Percentiles rank a stretch among this genome's conserved stretches.
Conservation (phyloP, 495 filamentous ascomycete genomes). For the Aspergillus incahuasiensis region DNA sequence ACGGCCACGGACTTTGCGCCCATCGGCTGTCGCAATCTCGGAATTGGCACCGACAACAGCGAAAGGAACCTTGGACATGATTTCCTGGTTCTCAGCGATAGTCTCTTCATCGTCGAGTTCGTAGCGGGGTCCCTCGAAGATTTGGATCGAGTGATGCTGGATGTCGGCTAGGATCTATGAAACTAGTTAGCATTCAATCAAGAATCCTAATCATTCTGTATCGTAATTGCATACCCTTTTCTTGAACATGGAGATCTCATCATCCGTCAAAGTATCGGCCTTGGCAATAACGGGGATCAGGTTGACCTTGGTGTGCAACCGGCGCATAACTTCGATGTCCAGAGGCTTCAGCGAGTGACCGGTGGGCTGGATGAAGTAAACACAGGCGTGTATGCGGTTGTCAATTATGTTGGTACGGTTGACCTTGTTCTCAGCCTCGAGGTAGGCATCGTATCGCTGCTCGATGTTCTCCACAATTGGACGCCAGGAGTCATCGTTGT, state of each 20-base stretch:
- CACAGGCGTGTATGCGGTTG: slow-evolving; percentile 96
- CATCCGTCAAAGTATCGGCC: slow-evolving; percentile 94
- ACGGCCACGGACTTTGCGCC: slow-evolving; percentile 92
- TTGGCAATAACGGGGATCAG: slow-evolving; percentile 98
- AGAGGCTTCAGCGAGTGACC: slow-evolving; percentile 98
- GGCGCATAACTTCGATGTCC: slow-evolving; percentile 98
- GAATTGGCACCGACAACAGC: slow-evolving; percentile 94
- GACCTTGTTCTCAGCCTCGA: slow-evolving; percentile 99
- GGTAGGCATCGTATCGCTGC: slow-evolving; percentile 94
- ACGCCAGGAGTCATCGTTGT: slow-evolving; percentile 99
- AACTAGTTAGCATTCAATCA: not conserved
- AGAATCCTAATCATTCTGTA: not conserved
- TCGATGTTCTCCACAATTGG: slow-evolving; percentile 99
- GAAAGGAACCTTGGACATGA: slow-evolving; percentile 99
- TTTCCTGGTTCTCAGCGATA: slow-evolving; percentile 99
- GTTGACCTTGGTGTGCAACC: slow-evolving; percentile 99
- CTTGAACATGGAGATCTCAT: slow-evolving; percentile 93
- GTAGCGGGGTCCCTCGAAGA: slow-evolving; percentile 97
- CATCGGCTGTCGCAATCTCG: slow-evolving; percentile 86
- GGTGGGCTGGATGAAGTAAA: slow-evolving; percentile 99
- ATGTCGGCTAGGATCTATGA: slow-evolving; percentile 92
- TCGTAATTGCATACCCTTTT: slow-evolving; percentile 63
- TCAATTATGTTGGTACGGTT: slow-evolving; percentile 99
- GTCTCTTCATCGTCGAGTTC: slow-evolving; percentile 99
- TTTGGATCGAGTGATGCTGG: slow-evolving; percentile 91